Evolutionary conservation across 1,139 yeast species (phyloP).

Genomic region (Scheffersomyces cryptocercus): DNA sequence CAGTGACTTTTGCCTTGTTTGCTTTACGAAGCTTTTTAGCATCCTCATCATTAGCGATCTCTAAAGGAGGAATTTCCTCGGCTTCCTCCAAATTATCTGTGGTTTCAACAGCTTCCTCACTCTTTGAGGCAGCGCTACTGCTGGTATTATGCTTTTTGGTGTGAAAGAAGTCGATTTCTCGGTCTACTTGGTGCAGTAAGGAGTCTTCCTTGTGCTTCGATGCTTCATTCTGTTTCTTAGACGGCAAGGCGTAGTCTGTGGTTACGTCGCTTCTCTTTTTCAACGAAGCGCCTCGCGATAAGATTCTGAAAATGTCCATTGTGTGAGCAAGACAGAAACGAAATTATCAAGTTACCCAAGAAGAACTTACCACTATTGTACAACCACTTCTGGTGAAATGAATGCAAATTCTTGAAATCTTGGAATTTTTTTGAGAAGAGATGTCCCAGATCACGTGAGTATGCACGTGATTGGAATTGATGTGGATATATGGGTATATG

Average conservation of each 20-base stretch:
- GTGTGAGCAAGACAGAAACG: conserved; percentile 2
- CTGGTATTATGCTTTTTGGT: conserved; percentile 40
- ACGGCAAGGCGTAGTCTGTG: conserved; percentile 49
- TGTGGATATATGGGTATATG: neutral
- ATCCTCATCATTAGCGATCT: conserved; percentile 54
- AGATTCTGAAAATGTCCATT: conserved; percentile 89
- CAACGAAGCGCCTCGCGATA: conserved; percentile 82
- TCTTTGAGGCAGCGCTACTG: neutral
- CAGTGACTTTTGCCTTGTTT: conserved; percentile 65
- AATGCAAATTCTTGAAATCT: too few species aligned
- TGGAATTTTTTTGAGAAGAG: too few species aligned
- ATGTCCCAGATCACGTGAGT: too few species aligned
- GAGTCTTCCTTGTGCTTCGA: conserved; percentile 35
- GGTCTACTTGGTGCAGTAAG: conserved; percentile 49
- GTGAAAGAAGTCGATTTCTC: conserved; percentile 72
- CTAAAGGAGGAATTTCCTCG: conserved; percentile 38
- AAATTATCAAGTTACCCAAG: neutral
- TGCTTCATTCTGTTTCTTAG: conserved; percentile 17
- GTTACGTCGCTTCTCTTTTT: conserved; percentile 51
- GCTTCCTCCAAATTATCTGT: conserved; percentile 12
- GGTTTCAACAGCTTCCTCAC: conserved; percentile 7
- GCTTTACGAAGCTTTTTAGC: conserved; percentile 57
- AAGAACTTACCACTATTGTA: neutral
- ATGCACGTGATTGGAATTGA: neutral
- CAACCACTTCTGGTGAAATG: too few species aligned